Evolutionary conservation across 495 filamentous ascomycete species (phyloP).

Genomic region (Trichoderma asperelloides): DNA sequence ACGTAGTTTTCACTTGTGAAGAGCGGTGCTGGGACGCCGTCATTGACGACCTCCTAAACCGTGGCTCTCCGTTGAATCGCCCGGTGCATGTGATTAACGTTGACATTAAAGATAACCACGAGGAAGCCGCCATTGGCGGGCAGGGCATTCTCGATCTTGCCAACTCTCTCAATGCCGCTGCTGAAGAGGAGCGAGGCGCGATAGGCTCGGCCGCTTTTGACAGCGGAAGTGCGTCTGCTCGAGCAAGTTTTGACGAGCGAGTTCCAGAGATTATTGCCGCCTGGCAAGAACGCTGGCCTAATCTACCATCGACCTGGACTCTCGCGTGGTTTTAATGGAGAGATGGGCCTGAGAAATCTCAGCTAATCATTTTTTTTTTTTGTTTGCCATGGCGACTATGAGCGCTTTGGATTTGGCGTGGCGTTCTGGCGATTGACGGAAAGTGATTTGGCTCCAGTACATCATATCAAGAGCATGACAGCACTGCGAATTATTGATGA

Average conservation of each 20-base stretch:
- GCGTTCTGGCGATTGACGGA: background rate
- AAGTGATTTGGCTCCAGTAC: background rate
- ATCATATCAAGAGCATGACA: background rate
- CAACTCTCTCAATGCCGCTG: constrained; percentile 73
- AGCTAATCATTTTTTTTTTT: background rate
- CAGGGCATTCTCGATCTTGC: constrained; percentile 89
- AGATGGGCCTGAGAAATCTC: background rate
- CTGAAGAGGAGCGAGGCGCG: constrained; percentile 62
- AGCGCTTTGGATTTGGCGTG: background rate
- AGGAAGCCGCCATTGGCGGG: constrained; percentile 87
- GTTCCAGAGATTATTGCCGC: constrained; percentile 89
- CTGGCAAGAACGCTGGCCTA: constrained; percentile 95
- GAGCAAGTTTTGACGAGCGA: constrained; percentile 78
- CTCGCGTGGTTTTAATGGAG: constrained; percentile 76
- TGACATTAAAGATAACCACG: constrained; percentile 97
- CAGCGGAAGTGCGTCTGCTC: constrained; percentile 53
- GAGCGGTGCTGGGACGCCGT: constrained; percentile 99
- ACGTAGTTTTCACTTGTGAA: constrained; percentile 95
- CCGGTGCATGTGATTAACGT: constrained; percentile 97
- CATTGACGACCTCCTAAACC: constrained; percentile 80
- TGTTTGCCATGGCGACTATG: constrained; percentile 8
- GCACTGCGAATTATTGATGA: background rate
- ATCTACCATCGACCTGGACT: constrained; percentile 86
- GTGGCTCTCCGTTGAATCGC: constrained; percentile 74
- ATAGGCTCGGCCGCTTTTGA: constrained; percentile 57